Percentiles rank a stretch among this genome's conserved stretches.
Evolutionary conservation across 768 basidiomycete species (phyloP).

Genomic region (Naganishia vishniacii): DNA sequence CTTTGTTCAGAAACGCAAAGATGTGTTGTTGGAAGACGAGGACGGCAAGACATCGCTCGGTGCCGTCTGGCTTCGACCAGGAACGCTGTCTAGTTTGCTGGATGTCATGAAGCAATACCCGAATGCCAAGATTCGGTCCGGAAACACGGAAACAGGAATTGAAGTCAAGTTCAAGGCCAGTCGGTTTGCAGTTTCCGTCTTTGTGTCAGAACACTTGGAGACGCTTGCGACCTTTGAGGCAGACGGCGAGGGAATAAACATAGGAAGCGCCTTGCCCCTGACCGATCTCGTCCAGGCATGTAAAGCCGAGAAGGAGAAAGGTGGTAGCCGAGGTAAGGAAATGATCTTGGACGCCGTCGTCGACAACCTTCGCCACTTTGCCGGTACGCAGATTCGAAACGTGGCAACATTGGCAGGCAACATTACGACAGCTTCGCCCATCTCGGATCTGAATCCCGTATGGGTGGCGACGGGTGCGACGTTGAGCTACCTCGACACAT

Average conservation of each 20-base stretch:
- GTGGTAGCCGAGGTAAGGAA: neutral
- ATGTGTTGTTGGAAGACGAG: conserved; percentile 27
- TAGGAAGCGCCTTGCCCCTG: conserved; percentile 23
- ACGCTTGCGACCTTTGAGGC: conserved; percentile 20
- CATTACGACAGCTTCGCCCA: conserved; percentile 35
- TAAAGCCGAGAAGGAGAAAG: conserved; percentile 10
- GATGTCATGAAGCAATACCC: conserved; percentile 31
- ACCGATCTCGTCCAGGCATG: conserved; percentile 22
- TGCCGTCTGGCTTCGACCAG: conserved; percentile 35
- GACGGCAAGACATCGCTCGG: conserved; percentile 15
- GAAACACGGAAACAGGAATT: conserved; percentile 35
- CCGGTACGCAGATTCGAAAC: conserved; percentile 36
- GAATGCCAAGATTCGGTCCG: conserved; percentile 33
- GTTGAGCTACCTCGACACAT: conserved; percentile 12
- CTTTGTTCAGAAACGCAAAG: conserved; percentile 13
- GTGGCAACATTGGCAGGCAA: conserved; percentile 35
- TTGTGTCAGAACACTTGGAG: conserved; percentile 28
- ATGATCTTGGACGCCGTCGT: conserved; percentile 29
- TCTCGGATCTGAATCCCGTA: conserved; percentile 37
- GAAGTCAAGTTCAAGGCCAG: conserved; percentile 35
- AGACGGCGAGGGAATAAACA: conserved; percentile 9
- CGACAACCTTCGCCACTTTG: conserved; percentile 36
- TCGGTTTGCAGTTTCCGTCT: conserved; percentile 34
- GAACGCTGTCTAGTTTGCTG: conserved; percentile 31
- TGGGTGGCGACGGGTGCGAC: conserved; percentile 34